phyloP scores from a whole-genome alignment of 225 moss, liverwort and hornwort genomes.

The Polytrichum commune region DNA sequence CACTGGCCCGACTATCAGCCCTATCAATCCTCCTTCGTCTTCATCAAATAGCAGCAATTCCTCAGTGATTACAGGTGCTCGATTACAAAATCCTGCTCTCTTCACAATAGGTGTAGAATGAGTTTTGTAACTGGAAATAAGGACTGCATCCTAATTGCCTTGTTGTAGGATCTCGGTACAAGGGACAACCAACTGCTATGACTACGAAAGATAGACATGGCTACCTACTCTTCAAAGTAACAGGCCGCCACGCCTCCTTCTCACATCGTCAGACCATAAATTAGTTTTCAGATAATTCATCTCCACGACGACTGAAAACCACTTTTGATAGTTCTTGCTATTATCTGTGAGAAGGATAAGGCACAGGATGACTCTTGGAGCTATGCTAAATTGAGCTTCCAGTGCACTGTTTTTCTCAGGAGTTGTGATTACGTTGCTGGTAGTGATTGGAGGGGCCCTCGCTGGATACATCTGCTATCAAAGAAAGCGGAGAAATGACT shows the following conservation, averaged over 20 bases:
- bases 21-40: conserved; percentile 8
- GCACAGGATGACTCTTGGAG: not conserved
- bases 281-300: too few species aligned
- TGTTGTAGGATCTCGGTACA: too few species aligned
- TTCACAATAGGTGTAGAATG: not conserved
- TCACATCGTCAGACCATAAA: too few species aligned
- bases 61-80: conserved; percentile 35
- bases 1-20: conserved; percentile 8
- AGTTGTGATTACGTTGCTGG: conserved; percentile 38
- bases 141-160: too few species aligned
- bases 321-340: too few species aligned
- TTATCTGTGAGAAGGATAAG: too few species aligned
- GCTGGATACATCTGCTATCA: conserved; percentile 32
- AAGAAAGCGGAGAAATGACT: conserved; percentile 19
- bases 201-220: too few species aligned
- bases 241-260: too few species aligned
- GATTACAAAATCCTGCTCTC: not conserved
- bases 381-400: conserved; percentile 15
- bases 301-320: too few species aligned
- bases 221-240: too few species aligned
- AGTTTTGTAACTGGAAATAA: not conserved
- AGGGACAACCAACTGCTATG: too few species aligned
- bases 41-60: conserved; percentile 13
- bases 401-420: conserved; percentile 4
- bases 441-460: conserved; percentile 29